These are phyloP conservation scores for Saccharomyces hybrid DNA, from an alignment of 1,139 yeast species.

Conservation along the genomic window DNA sequence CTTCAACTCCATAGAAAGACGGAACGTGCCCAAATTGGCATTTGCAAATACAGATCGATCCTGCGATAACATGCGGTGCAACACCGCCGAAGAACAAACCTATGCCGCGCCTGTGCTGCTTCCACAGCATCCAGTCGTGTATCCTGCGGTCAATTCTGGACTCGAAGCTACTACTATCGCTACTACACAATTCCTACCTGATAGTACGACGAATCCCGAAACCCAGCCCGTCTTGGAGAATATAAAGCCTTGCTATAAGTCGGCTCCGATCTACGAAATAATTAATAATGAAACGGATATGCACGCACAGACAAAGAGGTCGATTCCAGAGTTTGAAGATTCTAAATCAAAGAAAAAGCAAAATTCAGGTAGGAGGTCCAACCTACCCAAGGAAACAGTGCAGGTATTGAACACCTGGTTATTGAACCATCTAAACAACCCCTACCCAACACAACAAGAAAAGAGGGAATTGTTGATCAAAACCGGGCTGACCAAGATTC, in stretches of 20 bases:
- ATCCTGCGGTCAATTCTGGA: not conserved
- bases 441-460: constrained; percentile 89
- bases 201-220: not conserved
- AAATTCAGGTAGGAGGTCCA: constrained; percentile 43
- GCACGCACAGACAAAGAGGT: not conserved
- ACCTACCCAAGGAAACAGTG: constrained; percentile 86
- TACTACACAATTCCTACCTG: not conserved
- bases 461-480: constrained; percentile 69
- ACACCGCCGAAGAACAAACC: not conserved
- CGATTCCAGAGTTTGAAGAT: not conserved
- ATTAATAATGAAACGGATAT: not conserved
- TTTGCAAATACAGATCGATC: not conserved
- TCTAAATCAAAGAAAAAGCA: not conserved
- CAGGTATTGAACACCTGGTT: constrained; percentile 77
- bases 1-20: not conserved
- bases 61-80: not conserved
- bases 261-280: not conserved
- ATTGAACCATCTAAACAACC: constrained; percentile 76
- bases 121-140: not conserved
- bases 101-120: not conserved
- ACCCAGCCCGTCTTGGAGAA: not conserved
- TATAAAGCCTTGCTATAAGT: not conserved
- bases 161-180: not conserved
- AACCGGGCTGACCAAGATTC: constrained; percentile 87
- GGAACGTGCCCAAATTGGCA: not conserved